These are phyloP conservation scores for Fusarium sp. DNA, from an alignment of 2,329 filamentous ascomycete species.

Conservation along the genomic window DNA sequence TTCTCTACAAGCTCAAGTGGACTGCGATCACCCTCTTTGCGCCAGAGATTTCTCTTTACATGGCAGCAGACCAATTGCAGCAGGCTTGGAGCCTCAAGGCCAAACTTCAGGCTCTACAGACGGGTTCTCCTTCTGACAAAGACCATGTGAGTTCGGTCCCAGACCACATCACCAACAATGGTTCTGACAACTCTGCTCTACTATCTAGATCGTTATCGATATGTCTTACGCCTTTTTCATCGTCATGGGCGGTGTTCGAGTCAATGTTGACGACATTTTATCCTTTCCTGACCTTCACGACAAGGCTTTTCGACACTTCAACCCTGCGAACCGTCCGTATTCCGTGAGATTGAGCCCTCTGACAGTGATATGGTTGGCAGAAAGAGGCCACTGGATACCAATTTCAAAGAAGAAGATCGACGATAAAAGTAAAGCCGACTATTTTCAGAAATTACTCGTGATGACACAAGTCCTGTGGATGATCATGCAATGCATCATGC, in stretches of 20 bases:
- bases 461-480: conserved; percentile 56
- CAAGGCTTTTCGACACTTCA: background rate
- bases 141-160: background rate
- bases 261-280: conserved; percentile 19
- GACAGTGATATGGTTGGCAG: conserved; percentile 9
- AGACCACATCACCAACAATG: background rate
- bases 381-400: conserved; percentile 14
- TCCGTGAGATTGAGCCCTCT: conserved; percentile 10
- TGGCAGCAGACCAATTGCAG: conserved; percentile 32
- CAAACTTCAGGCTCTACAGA: background rate
- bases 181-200: background rate
- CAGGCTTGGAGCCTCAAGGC: conserved; percentile 17
- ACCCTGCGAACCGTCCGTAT: conserved; percentile 2
- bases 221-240: conserved; percentile 47
- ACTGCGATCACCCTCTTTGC: conserved; percentile 47
- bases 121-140: background rate
- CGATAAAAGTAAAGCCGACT: conserved; percentile 54
- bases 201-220: conserved; percentile 17
- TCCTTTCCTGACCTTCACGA: conserved; percentile 9
- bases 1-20: conserved; percentile 46
- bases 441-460: conserved; percentile 52
- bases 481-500: conserved; percentile 49
- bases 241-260: conserved; percentile 47
- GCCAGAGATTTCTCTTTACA: conserved; percentile 50
- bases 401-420: conserved; percentile 39